Percentiles rank a stretch among this genome's conserved stretches.
Evolutionary conservation across 768 basidiomycete species (phyloP).

Genomic region (Boletellus ananas): DNA sequence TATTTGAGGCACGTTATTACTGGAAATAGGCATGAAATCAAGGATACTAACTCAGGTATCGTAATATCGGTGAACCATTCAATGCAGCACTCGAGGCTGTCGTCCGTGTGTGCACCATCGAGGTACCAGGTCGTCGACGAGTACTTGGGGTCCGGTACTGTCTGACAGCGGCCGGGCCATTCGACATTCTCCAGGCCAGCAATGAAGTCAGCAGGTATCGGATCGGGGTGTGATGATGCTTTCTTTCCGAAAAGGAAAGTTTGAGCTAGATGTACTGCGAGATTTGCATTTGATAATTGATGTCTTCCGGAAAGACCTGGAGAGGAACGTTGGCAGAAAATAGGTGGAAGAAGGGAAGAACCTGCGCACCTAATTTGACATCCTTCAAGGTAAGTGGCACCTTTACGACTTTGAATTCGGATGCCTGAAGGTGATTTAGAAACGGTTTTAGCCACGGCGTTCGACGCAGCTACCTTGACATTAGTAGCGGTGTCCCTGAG

Average conservation of each 20-base stretch:
- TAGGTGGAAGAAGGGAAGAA: not conserved
- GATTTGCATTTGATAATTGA: conserved; percentile 82
- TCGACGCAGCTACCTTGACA: conserved; percentile 46
- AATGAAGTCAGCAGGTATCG: conserved; percentile 51
- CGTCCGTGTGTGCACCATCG: conserved; percentile 93
- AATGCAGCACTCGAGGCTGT: conserved; percentile 83
- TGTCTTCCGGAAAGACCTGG: conserved; percentile 82
- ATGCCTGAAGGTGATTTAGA: conserved; percentile 41
- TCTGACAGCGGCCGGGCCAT: conserved; percentile 97
- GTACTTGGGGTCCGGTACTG: conserved; percentile 57
- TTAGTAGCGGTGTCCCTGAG: conserved; percentile 65
- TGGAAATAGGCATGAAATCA: not conserved
- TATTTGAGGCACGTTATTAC: conserved; percentile 2
- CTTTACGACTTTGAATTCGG: conserved; percentile 64
- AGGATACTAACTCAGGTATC: conserved; percentile 31
- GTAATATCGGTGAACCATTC: conserved; percentile 79
- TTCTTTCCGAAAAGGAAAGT: conserved; percentile 51
- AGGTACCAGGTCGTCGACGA: conserved; percentile 74
- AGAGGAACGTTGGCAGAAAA: conserved; percentile 4
- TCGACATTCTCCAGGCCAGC: conserved; percentile 61
- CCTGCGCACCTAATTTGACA: conserved; percentile 57
- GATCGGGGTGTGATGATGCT: conserved; percentile 5
- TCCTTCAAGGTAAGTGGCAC: conserved; percentile 44
- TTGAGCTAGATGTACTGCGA: conserved; percentile 73
- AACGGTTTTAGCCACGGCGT: not conserved